Conservation (phyloP, 2,329 filamentous ascomycete species). For the Apiospora kogelbergensis region DNA sequence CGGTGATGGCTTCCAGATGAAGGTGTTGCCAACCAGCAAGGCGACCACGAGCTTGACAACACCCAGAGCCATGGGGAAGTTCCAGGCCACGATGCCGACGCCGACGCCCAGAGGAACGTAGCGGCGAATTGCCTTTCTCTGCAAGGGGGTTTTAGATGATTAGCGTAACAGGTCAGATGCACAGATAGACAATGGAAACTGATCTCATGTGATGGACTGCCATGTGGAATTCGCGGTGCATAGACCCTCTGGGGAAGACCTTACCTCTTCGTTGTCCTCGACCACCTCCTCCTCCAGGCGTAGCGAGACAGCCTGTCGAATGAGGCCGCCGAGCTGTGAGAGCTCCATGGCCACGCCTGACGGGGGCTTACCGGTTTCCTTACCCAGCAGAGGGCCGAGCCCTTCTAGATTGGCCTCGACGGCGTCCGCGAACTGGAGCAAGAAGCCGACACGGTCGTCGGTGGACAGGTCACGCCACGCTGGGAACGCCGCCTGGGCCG, state of each 20-base stretch:
- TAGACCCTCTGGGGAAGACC: background rate
- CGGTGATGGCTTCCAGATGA: slow-evolving; percentile 32
- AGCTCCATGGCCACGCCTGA: background rate
- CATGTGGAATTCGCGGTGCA: no score
- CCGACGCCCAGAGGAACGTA: slow-evolving; percentile 39
- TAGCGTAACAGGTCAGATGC: background rate
- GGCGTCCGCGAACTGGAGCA: slow-evolving; percentile 22
- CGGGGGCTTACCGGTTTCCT: background rate
- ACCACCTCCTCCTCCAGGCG: slow-evolving; percentile 13
- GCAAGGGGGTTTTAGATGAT: slow-evolving; percentile 30
- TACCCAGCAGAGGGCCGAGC: background rate
- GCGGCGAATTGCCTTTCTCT: slow-evolving; percentile 25
- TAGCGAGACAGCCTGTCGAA: slow-evolving; percentile 34
- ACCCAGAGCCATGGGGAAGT: slow-evolving; percentile 37
- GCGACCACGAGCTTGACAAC: slow-evolving; percentile 38
- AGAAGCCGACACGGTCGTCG: slow-evolving; percentile 23
- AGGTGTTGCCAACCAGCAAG: slow-evolving; percentile 41
- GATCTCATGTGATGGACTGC: no score
- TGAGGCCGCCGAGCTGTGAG: slow-evolving; percentile 14
- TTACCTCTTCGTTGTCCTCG: background rate
- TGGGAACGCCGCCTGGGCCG: slow-evolving; percentile 26
- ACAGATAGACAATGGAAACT: no score
- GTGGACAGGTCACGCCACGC: slow-evolving; percentile 29
- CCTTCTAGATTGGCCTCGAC: slow-evolving; percentile 7
- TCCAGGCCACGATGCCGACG: slow-evolving; percentile 53